Evolutionary conservation across 129 eudicot species (phyloP).

Genomic region (Artemisia annua): DNA sequence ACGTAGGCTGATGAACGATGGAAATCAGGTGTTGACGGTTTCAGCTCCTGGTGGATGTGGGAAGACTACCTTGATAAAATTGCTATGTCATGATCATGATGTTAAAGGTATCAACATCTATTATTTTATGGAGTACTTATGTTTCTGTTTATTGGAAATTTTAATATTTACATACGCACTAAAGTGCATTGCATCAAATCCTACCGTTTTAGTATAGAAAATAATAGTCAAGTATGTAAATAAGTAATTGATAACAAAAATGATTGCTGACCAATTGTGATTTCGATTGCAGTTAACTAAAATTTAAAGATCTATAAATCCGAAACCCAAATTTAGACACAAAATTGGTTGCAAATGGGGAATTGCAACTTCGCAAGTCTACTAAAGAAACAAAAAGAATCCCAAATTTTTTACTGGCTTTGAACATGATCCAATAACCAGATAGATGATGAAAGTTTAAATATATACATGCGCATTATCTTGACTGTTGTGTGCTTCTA

Average conservation of each 20-base stretch:
- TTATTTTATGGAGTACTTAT: not conserved
- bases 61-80: constrained; percentile 45
- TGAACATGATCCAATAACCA: not conserved
- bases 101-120: constrained; percentile 32
- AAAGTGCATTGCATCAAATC: not conserved
- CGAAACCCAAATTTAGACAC: no score
- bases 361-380: no score
- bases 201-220: not conserved
- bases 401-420: not conserved
- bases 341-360: no score
- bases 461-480: not conserved
- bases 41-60: constrained; percentile 58
- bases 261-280: no score
- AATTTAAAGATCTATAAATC: no score
- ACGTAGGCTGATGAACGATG: constrained; percentile 27
- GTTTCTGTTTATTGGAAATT: not conserved
- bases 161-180: no score
- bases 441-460: not conserved
- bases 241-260: no score
- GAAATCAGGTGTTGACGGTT: constrained; percentile 25
- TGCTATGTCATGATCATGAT: constrained; percentile 48
- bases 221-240: no score
- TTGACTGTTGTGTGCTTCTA: not conserved
- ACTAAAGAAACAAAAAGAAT: no score
- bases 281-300: no score